Evolutionary conservation across 805 yeast genomes (phyloP).

Genomic region (Priceomyces castillae): DNA sequence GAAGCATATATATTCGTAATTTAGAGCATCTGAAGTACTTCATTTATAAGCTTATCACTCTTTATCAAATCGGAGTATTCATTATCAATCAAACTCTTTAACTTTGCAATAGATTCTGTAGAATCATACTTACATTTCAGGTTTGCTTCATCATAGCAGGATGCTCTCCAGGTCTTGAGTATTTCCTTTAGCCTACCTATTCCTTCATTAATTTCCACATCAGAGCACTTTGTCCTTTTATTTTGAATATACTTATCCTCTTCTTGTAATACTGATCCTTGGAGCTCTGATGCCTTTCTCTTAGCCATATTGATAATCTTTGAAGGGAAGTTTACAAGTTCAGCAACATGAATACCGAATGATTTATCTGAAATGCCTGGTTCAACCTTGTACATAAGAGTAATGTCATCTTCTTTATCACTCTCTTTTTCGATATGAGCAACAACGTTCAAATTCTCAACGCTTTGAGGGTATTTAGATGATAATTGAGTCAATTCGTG

Average conservation of each 20-base stretch:
- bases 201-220: conserved; percentile 54
- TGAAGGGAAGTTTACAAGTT: conserved; percentile 86
- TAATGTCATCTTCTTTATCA: conserved; percentile 57
- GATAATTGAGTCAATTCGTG: conserved; percentile 88
- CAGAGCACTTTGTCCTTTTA: conserved; percentile 51
- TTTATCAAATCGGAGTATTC: conserved; percentile 22
- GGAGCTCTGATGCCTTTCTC: conserved; percentile 85
- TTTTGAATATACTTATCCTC: conserved; percentile 41
- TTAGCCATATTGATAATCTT: conserved; percentile 95
- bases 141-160: conserved; percentile 31
- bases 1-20: background rate
- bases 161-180: conserved; percentile 52
- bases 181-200: conserved; percentile 47
- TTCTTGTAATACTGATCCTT: conserved; percentile 44
- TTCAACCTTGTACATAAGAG: conserved; percentile 89
- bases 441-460: conserved; percentile 84
- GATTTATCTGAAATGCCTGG: conserved; percentile 95
- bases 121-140: conserved; percentile 24
- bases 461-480: conserved; percentile 53
- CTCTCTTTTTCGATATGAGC: conserved; percentile 71
- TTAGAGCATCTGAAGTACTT: conserved; percentile 39
- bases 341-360: conserved; percentile 97
- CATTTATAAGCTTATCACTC: conserved; percentile 44
- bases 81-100: conserved; percentile 33
- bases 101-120: conserved; percentile 38